Conservation (phyloP, 2,329 filamentous ascomycete genomes). For the Botryotinia calthae region DNA sequence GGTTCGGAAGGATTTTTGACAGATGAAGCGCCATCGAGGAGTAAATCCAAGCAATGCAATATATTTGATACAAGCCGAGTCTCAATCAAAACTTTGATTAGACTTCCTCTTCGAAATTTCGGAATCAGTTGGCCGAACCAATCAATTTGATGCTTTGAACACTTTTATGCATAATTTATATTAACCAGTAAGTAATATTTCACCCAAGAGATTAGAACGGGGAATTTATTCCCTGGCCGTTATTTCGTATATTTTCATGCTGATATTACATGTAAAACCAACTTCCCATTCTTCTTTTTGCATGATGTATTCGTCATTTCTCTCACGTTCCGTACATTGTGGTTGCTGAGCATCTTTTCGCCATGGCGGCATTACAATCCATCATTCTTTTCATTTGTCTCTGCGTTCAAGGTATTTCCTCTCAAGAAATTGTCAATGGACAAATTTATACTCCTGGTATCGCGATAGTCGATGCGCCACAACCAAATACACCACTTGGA, state of each 20-base stretch:
- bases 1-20: background rate
- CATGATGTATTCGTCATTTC: background rate
- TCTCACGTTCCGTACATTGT: background rate
- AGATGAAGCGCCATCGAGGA: background rate
- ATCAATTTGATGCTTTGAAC: slow-evolving; percentile 4
- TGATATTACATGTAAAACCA: slow-evolving; percentile 15
- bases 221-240: slow-evolving; percentile 11
- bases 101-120: background rate
- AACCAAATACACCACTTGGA: slow-evolving; percentile 62
- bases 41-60: slow-evolving; percentile 15
- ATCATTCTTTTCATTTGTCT: slow-evolving; percentile 24
- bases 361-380: slow-evolving; percentile 24
- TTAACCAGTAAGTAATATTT: slow-evolving; percentile 2
- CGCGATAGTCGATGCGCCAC: slow-evolving; percentile 63
- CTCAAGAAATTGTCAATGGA: slow-evolving; percentile 59
- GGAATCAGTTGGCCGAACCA: background rate
- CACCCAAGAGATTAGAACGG: background rate
- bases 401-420: slow-evolving; percentile 26
- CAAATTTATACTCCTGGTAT: slow-evolving; percentile 70
- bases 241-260: slow-evolving; percentile 18
- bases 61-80: slow-evolving; percentile 28
- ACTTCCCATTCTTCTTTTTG: slow-evolving; percentile 6
- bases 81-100: slow-evolving; percentile 12
- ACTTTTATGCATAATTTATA: slow-evolving; percentile 23
- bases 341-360: background rate